Conservation (phyloP, 1,284 basidiomycete species). For the Trichosporon asahii region DNA sequence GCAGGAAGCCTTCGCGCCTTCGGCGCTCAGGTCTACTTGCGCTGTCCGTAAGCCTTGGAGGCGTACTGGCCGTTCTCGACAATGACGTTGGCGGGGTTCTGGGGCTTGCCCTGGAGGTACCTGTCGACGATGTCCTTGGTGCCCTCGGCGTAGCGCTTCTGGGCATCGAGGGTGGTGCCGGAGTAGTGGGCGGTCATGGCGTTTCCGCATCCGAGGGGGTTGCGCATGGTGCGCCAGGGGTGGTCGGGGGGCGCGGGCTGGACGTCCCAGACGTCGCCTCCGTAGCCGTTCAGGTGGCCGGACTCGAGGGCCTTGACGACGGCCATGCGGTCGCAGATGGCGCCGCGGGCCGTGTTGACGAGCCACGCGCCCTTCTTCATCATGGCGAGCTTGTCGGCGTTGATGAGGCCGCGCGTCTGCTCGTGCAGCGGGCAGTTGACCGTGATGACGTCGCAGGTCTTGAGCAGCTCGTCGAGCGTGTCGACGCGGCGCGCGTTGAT, state of each 20-base stretch:
- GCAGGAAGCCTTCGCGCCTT: too few species aligned
- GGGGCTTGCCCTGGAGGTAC: constrained; percentile 66
- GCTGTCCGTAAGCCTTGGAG: constrained; percentile 23
- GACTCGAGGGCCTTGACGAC: constrained; percentile 72
- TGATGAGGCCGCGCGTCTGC: constrained; percentile 74
- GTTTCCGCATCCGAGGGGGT: constrained; percentile 73
- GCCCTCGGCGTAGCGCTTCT: constrained; percentile 80
- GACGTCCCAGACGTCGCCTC: constrained; percentile 71
- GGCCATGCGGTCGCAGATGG: constrained; percentile 80
- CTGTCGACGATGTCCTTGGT: constrained; percentile 74
- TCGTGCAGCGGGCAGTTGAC: constrained; percentile 86
- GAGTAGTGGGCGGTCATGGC: constrained; percentile 69
- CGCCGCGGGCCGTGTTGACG: constrained; percentile 90
- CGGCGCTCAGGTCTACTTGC: constrained; percentile 12
- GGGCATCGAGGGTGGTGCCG: constrained; percentile 88
- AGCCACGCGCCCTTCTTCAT: constrained; percentile 90
- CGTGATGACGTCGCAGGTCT: constrained; percentile 55
- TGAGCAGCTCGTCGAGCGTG: constrained; percentile 80
- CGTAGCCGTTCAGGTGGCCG: constrained; percentile 70
- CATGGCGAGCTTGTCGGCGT: constrained; percentile 76
- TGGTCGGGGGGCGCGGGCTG: constrained; percentile 84
- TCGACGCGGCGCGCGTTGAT: constrained; percentile 73
- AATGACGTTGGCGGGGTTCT: constrained; percentile 78
- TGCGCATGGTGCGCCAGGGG: constrained; percentile 78
- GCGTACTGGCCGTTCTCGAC: constrained; percentile 58